Conservation (phyloP, 23 red algal species). For the Gracilariopsis chorda region DNA sequence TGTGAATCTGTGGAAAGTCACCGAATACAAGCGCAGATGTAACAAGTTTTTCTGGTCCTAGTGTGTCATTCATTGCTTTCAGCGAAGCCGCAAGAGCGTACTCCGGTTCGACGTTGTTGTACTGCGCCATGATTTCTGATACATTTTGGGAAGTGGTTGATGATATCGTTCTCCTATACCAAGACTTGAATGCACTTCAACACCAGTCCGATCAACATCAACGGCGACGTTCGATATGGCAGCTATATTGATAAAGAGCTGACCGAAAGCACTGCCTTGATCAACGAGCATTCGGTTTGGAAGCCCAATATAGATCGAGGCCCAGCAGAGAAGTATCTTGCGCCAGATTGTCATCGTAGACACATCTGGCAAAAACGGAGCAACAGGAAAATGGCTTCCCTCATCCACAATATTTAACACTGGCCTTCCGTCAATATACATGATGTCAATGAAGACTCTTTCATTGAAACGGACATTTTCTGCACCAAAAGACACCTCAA, state of each 20-base stretch:
- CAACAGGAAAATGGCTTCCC: not conserved
- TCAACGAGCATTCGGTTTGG: slow-evolving; percentile 2
- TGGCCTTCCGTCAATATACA: slow-evolving; percentile 4
- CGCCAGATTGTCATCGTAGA: not conserved
- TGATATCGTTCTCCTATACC: not conserved
- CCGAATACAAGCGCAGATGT: not conserved
- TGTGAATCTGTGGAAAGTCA: not conserved
- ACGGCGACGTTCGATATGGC: not conserved
- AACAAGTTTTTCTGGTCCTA: not conserved
- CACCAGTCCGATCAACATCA: not conserved
- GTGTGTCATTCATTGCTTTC: slow-evolving; percentile 19
- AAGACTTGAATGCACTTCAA: slow-evolving; percentile 5
- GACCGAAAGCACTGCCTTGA: not conserved
- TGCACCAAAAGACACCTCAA: slow-evolving; percentile 3
- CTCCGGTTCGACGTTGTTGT: not conserved
- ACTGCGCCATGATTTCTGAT: not conserved
- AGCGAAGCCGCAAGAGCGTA: not conserved
- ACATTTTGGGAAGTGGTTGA: not conserved
- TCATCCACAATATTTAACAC: not conserved
- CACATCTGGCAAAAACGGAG: not conserved
- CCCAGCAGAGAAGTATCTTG: not conserved
- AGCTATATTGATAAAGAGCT: not conserved
- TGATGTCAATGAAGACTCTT: not conserved
- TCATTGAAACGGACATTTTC: slow-evolving; percentile 17
- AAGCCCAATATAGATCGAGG: not conserved